Evolutionary conservation across 768 basidiomycete genomes (phyloP), one percentile per base, ranked within the genome.

Genomic region (Lyophyllum shimeji): DNA sequence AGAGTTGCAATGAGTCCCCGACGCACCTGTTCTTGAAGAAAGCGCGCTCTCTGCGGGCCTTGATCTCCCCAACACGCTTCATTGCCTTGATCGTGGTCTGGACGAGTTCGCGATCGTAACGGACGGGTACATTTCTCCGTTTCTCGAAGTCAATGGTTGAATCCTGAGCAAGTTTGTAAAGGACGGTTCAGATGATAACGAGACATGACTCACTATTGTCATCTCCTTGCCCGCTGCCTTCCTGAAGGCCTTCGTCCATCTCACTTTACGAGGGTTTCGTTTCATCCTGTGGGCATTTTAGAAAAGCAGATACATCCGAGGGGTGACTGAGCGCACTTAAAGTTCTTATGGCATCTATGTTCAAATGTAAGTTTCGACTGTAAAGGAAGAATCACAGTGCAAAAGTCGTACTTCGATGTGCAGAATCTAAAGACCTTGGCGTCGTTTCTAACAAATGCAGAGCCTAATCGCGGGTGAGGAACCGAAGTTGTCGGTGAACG

Each of bases 141-240:
- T 99, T 99, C 81, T 99, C 97, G 71, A 99, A 99, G 66, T 96
- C 95, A 69, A 98, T 94, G 3, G 96, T 98, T 1, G 95, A 91
- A 75, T 99, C 97, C 96, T 98, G 59, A 4, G 13, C 17, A 9
- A 8, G 23, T 29, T 48, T 40, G 15, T 49, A 48, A 43, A 57
- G 53, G 45, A 52, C 40, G 37, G 37, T 29, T n/a, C n/a, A 15
- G 1, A n/a, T 1, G 15, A 18, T n/a, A 3, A 18, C 31, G 9
- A 42, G 44, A 43, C 44, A 46, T 46, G 29, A 74, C 90, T 69
- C 67, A 95, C 95, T 66, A 99, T 90, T 4, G 92, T 95, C 97
- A 99, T 99, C 77, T 99, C 97, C 76, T 98, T 99, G 50, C 97
- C 97, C 49, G 95, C 92, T 18, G 97, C 95, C 73, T 94, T 96